phyloP scores from a whole-genome alignment of 805 yeast species.

The Torulaspora gathmanii region DNA sequence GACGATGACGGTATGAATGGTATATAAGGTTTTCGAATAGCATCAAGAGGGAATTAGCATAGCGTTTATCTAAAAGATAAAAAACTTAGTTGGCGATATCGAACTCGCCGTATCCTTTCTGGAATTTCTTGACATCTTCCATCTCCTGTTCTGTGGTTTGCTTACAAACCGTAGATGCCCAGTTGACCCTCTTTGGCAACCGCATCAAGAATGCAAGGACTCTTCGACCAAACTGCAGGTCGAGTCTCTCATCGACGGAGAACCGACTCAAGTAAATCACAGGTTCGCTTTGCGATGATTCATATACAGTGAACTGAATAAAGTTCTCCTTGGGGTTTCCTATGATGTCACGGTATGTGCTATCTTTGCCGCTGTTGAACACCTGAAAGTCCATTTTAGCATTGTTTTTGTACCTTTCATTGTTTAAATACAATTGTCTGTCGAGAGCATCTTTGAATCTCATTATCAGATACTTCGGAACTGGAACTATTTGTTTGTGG shows the following conservation, averaged over 20 bases:
- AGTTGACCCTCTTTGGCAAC: conserved; percentile 57
- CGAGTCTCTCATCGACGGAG: conserved; percentile 43
- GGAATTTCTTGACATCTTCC: conserved; percentile 59
- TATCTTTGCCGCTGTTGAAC: conserved; percentile 27
- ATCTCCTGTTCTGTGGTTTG: conserved; percentile 62
- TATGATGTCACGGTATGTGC: conserved; percentile 27
- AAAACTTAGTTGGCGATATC: conserved; percentile 41
- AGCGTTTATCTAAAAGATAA: neutral
- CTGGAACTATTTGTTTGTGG: conserved; percentile 73
- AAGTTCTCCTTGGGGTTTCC: conserved; percentile 32
- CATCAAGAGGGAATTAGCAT: neutral
- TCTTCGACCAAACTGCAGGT: conserved; percentile 79
- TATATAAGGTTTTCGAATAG: conserved; percentile 10
- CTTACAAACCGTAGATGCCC: conserved; percentile 61
- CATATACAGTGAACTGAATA: conserved; percentile 36
- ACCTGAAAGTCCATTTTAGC: conserved; percentile 42
- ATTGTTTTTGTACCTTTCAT: conserved; percentile 43
- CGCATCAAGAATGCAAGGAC: conserved; percentile 62
- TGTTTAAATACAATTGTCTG: conserved; percentile 44
- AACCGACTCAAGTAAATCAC: conserved; percentile 34
- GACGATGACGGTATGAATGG: conserved; percentile 28
- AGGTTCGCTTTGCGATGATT: conserved; percentile 30
- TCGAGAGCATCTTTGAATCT: conserved; percentile 46
- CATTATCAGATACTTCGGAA: conserved; percentile 43
- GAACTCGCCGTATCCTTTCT: conserved; percentile 46